Base-by-base conservation (phyloP, 805 yeast species). In the Barnettozyma populi region DNA sequence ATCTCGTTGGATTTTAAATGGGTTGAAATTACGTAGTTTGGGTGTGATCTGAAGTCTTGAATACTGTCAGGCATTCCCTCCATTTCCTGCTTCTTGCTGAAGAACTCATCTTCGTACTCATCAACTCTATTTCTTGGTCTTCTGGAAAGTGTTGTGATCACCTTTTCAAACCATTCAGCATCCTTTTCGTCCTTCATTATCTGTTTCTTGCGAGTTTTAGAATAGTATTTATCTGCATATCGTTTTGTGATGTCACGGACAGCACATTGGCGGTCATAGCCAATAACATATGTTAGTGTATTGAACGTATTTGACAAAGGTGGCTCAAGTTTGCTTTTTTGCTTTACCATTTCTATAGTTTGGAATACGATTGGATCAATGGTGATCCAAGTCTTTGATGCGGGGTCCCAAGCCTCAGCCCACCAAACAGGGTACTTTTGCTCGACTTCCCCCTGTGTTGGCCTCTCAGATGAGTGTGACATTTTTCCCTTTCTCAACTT, bases 401-500 rank as follows among this genome's bases (percentile, higher is more conserved):
- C 78, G 44, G 76, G 75, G 61, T 92, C 90, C 96, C 96, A 92
- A 0, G 86, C 96, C 62, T 94, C 99, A 20, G 82, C 82, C 99
- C 99, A 94, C 60, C 84, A 90, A 0, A 90, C 74, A 0, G 97
- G 97, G 57, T 71, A 84, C 8, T 60, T 58, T 42, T 63, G 51
- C 46, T 65, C 63, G 21, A 57, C 46, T 43, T 56, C 60, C 7
- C 52, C 59, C 14, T 37, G 50, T 2, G 52, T 53, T 6, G 56
- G 56, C 21, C 35, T 38, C 14, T 56, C 45, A 24, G 40, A 38
- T 16, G 44, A 21, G n/a, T 20, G 20, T 1, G 52, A 21, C 1
- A 44, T 21, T 14, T 45, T 48, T 1, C 60, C 59, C 20, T 53
- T 57, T 46, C 66, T 43, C 45, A 64, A 36, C 10, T 54, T 43